phyloP scores from a whole-genome alignment of 225 moss, liverwort and hornwort genomes.

The Neckera pumila region DNA sequence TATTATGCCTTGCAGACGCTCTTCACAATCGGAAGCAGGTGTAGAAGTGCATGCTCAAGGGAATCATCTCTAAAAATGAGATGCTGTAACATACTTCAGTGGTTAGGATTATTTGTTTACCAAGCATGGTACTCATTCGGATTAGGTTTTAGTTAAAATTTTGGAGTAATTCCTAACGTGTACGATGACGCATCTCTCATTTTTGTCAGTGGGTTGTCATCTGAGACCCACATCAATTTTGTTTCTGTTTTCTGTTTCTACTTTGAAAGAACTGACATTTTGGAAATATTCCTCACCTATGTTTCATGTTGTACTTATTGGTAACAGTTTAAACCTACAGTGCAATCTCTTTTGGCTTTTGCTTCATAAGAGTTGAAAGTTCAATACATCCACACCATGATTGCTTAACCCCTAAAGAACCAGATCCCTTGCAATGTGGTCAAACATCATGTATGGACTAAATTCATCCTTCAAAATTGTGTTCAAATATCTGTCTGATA shows the following conservation, averaged over 20 bases:
- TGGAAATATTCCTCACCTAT: background rate
- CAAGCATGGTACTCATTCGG: background rate
- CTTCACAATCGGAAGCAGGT: background rate
- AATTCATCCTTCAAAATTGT: background rate
- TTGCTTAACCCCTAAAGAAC: background rate
- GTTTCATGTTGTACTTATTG: background rate
- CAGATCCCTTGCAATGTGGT: background rate
- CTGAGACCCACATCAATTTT: background rate
- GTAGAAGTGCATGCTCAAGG: background rate
- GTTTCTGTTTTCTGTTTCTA: background rate
- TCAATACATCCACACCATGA: no score
- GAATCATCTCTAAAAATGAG: background rate
- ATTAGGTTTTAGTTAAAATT: background rate
- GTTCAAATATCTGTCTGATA: background rate
- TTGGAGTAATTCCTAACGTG: background rate
- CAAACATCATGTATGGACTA: background rate
- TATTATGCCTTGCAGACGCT: background rate
- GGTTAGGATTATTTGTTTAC: background rate
- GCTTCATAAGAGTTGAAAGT: background rate
- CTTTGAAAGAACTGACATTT: background rate
- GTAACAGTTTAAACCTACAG: background rate
- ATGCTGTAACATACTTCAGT: constrained; percentile 18
- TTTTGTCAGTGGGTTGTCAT: background rate
- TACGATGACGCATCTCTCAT: background rate
- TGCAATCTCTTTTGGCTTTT: background rate